Evolutionary conservation across 176 grass and related monocot genomes (phyloP).

Genomic region (Otatea glauca): DNA sequence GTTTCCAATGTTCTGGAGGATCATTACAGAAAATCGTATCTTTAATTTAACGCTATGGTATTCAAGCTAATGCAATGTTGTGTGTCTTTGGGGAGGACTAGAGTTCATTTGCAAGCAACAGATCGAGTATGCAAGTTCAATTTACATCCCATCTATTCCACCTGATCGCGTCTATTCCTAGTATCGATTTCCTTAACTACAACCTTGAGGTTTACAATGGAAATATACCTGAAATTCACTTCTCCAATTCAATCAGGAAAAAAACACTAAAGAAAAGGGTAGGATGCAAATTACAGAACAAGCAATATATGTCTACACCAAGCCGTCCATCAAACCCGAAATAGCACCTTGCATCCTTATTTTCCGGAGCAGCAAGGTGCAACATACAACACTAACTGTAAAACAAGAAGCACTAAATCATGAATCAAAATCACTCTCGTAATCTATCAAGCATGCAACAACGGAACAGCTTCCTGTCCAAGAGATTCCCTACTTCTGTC

Average conservation of each 20-base stretch:
- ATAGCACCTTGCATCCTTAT: conserved; percentile 47
- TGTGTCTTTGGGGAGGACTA: background rate
- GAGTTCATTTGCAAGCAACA: background rate
- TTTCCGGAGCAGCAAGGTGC: conserved; percentile 38
- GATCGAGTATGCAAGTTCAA: background rate
- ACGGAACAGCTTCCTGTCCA: conserved; percentile 3
- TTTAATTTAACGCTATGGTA: background rate
- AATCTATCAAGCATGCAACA: conserved; percentile 14
- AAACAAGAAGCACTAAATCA: conserved; percentile 39
- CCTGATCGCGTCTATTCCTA: conserved; percentile 1
- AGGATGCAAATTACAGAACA: conserved; percentile 34
- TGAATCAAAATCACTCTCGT: background rate
- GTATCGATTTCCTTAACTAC: background rate
- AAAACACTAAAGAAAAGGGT: background rate
- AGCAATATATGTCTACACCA: conserved; percentile 37
- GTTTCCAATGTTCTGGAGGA: background rate
- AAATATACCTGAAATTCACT: conserved; percentile 14
- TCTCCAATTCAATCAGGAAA: background rate
- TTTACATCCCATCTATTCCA: background rate
- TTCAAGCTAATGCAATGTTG: background rate
- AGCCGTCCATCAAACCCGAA: conserved; percentile 48
- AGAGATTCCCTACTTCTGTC: conserved; percentile 65
- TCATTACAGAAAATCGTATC: background rate
- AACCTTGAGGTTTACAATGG: background rate
- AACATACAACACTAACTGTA: conserved; percentile 25